A percentile compares a stretch with the other conserved stretches of the same genome.
phyloP scores from a whole-genome alignment of 192 early-diverging fungal species.

The Glomus cerebriforme region DNA sequence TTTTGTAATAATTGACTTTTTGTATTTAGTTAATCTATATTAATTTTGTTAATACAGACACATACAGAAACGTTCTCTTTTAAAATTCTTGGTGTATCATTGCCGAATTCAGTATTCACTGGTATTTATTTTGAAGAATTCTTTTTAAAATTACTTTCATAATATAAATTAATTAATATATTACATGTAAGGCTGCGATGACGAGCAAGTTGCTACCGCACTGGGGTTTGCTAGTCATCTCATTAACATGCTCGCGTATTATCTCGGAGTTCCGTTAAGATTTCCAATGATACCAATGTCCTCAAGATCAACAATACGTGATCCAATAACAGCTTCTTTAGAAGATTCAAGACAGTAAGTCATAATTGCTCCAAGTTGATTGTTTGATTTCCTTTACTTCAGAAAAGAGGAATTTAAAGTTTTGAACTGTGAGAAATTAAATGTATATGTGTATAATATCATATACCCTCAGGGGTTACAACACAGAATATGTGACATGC shows the following conservation, averaged over 20 bases:
- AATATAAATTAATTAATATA: conserved; percentile 1
- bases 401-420: background rate
- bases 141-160: background rate
- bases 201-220: conserved; percentile 68
- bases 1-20: background rate
- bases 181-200: conserved; percentile 43
- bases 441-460: background rate
- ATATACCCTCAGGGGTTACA: conserved; percentile 17
- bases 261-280: conserved; percentile 66
- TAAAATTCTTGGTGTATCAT: conserved; percentile 51
- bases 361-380: conserved; percentile 32
- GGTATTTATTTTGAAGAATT: conserved; percentile 26
- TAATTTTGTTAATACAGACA: conserved; percentile 35
- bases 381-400: conserved; percentile 36
- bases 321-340: conserved; percentile 46
- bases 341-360: conserved; percentile 43
- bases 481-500: conserved; percentile 1
- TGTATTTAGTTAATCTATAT: background rate
- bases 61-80: conserved; percentile 46
- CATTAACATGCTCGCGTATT: conserved; percentile 67
- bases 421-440: background rate
- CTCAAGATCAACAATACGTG: conserved; percentile 65
- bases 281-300: conserved; percentile 79
- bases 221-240: conserved; percentile 73
- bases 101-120: conserved; percentile 60